These are phyloP conservation scores for Glaciozyma antarctica DNA, from an alignment of 768 basidiomycete species.

Conservation along the genomic window DNA sequence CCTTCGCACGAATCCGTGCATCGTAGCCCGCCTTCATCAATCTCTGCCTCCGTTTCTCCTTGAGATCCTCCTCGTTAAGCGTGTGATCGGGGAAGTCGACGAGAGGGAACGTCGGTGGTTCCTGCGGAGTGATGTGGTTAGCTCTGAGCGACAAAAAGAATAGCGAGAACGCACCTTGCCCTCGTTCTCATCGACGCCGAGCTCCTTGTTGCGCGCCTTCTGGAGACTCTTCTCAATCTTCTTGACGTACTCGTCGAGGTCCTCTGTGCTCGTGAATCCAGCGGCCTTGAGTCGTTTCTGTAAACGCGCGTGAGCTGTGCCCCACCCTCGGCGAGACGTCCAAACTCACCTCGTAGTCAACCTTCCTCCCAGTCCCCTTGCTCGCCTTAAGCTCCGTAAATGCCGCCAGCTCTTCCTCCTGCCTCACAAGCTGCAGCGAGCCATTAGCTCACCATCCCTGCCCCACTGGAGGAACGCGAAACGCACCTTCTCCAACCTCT, in stretches of 20 bases:
- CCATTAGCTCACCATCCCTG: neutral
- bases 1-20: conserved; percentile 68
- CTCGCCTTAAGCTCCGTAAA: conserved; percentile 57
- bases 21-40: conserved; percentile 89
- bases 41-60: conserved; percentile 89
- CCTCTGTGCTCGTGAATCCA: conserved; percentile 49
- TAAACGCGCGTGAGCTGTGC: conserved; percentile 38
- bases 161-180: conserved; percentile 37
- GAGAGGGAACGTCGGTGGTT: conserved; percentile 72
- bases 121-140: conserved; percentile 48
- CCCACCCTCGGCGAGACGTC: conserved; percentile 56
- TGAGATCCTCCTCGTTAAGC: conserved; percentile 76
- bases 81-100: conserved; percentile 86
- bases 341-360: conserved; percentile 52
- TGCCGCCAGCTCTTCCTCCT: conserved; percentile 63
- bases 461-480: neutral
- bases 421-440: conserved; percentile 52
- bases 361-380: conserved; percentile 52
- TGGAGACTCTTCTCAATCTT: conserved; percentile 72
- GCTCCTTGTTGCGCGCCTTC: conserved; percentile 70
- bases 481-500: conserved; percentile 69
- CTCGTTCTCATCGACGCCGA: conserved; percentile 58
- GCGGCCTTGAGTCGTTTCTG: conserved; percentile 46
- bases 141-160: neutral
- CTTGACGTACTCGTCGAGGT: conserved; percentile 71